phyloP scores from a whole-genome alignment of 2,329 filamentous ascomycete genomes.

The Phaeoacremonium minimum region DNA sequence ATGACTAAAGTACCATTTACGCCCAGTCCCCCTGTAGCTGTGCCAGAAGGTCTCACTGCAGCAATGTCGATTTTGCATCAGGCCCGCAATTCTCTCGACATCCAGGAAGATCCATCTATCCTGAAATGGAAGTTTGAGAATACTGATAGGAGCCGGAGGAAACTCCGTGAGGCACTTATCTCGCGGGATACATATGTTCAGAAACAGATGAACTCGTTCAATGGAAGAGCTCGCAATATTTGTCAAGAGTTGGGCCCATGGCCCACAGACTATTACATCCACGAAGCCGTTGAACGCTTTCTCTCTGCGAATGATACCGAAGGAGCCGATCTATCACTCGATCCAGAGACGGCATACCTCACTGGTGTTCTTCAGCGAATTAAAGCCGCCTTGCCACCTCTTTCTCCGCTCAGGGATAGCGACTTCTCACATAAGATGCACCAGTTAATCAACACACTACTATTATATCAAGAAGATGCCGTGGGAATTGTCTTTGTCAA shows the following conservation, averaged over 20 bases:
- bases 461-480: conserved; percentile 32
- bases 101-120: conserved; percentile 58
- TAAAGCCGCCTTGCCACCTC: conserved; percentile 16
- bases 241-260: conserved; percentile 59
- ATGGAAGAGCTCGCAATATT: conserved; percentile 44
- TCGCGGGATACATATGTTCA: conserved; percentile 46
- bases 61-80: conserved; percentile 37
- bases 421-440: conserved; percentile 54
- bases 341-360: conserved; percentile 53
- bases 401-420: conserved; percentile 11
- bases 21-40: too few species aligned
- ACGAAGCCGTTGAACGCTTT: conserved; percentile 35
- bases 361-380: conserved; percentile 31
- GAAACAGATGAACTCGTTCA: conserved; percentile 52
- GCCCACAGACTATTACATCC: conserved; percentile 65
- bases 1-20: too few species aligned
- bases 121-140: conserved; percentile 36
- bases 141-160: conserved; percentile 31
- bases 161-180: conserved; percentile 31
- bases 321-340: conserved; percentile 30
- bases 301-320: conserved; percentile 11
- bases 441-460: conserved; percentile 47
- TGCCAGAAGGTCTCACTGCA: too few species aligned
- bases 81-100: conserved; percentile 42
- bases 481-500: conserved; percentile 66